Evolutionary conservation across 768 basidiomycete species (phyloP), one percentile per base, ranked within the genome.

Genomic region (Calocera viscosa): DNA sequence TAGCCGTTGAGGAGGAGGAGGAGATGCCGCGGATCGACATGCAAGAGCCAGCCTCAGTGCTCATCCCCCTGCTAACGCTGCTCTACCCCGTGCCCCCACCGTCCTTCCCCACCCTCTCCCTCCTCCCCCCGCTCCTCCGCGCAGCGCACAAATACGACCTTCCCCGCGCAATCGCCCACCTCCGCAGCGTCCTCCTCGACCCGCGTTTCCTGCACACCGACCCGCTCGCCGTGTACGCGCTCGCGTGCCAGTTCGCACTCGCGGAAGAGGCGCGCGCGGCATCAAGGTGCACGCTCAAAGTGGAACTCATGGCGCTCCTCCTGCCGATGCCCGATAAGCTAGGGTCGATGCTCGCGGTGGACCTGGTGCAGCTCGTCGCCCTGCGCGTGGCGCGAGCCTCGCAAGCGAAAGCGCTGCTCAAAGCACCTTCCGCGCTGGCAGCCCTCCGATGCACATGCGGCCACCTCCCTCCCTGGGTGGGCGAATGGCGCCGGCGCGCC

Each of bases 401-500:
- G 30, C 53, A 60, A 19, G 53, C 53, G 2, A 60, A 60, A 32
- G 16, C 24, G 14, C 24, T 60, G 5, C 2, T 60, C 53, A 60
- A 60, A 19, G 24, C 53, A 11, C 53, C 53, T 16, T 26, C 26
- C 8, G 53, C 53, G 16, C 30, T 60, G 26, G 2, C 7, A 10
- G 30, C 5, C 14, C 53, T 60, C 5, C 53, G 53, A 2, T 60
- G 53, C 22, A 28, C 5, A 2, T 60, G 53, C 53, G 77, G 77
- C 63, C 76, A 76, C 8, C 72, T 77, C 33, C 77, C 77, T 19
- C 70, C 71, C 64, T 63, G 73, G 12, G 73, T 72, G 19, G 77
- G 75, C 63, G 77, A 77, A 67, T 73, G 74, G 39, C 69, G 76
- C 43, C 70, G 74, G 39, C 73, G 74, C 67, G 75, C 74, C 2